Base-by-base conservation (phyloP, 495 filamentous ascomycete genomes). In the Lasiosphaeria hispida region DNA sequence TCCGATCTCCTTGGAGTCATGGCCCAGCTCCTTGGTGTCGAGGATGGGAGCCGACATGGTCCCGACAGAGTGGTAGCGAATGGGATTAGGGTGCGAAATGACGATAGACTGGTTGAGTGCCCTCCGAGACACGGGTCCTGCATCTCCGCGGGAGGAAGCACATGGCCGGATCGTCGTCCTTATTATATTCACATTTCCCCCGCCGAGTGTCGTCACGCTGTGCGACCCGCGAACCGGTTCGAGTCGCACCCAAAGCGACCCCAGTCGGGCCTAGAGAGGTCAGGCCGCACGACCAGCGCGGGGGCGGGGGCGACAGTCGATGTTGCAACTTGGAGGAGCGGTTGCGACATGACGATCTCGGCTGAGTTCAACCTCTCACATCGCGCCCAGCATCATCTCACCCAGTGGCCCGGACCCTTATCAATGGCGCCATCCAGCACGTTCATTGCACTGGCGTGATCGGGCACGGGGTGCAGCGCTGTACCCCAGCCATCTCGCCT, bases 391-490 rank as follows among this genome's bases (percentile, higher is more conserved):
- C 18, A 10, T 19, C 23, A 10, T 8, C 6, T 5, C 1, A 49
- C 10, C 18, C 10, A 39, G 40, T 17, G 15, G 11, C 38, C 15
- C 37, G 19, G 39, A 3, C n/a, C 30, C 43, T 60, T 60, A 60
- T 55, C 58, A 42, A 55, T 60, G 58, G 58, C 58, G 58, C 58
- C 50, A 60, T 60, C 50, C n/a, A 35, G 37, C 58, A 55, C 50
- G 51, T 55, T 45, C 35, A 60, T 60, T 48, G 49, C 57, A 59
- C 17, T 35, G 13, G 19, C 19, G 43, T 45, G 43, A 23, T 4
- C 43, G 15, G 42, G 18, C 30, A 17, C 10, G 8, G 41, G 43
- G 43, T 11, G 43, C 43, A 45, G 43, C 18, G 7, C 42, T 23
- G 13, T 19, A 13, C 5, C 23, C 42, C 42, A 45, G 17, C 42